phyloP scores from a whole-genome alignment of 139 green algal species.

The Spirogloea muscicola region DNA sequence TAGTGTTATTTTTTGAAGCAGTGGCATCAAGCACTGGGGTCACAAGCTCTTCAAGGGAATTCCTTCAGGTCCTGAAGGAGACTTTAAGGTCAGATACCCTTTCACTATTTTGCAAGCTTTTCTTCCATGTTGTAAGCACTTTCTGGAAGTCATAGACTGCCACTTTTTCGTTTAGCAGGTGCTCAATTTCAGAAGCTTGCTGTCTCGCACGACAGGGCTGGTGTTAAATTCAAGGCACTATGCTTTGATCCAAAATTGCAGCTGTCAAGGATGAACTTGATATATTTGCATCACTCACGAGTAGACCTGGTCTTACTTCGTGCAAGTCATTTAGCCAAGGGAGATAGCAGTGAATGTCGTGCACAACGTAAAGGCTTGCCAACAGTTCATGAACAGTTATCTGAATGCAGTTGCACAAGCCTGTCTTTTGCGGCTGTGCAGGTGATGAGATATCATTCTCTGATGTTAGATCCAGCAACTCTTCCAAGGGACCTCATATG shows the following conservation, averaged over 20 bases:
- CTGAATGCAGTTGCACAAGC: neutral
- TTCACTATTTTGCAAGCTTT: neutral
- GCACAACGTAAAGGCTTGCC: neutral
- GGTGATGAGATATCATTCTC: constrained; percentile 88
- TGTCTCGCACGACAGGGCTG: no score
- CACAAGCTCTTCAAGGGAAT: constrained; percentile 76
- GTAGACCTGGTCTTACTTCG: neutral
- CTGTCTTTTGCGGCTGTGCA: constrained; percentile 40
- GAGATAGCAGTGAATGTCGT: neutral
- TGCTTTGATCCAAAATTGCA: no score
- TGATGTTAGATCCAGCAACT: no score
- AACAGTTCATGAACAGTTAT: neutral
- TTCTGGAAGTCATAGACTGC: neutral
- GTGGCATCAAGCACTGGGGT: constrained; percentile 63
- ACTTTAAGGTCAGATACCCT: no score
- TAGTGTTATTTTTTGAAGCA: constrained; percentile 46
- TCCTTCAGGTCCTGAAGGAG: constrained; percentile 59
- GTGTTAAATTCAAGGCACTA: no score
- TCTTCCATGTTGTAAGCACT: neutral
- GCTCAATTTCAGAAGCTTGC: no score
- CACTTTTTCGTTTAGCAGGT: no score
- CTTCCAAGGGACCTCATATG: no score
- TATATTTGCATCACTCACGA: neutral
- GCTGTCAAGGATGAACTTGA: no score
- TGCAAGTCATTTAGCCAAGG: neutral